Conservation (phyloP, 306 rosid species). For the Fagus sylvatica region DNA sequence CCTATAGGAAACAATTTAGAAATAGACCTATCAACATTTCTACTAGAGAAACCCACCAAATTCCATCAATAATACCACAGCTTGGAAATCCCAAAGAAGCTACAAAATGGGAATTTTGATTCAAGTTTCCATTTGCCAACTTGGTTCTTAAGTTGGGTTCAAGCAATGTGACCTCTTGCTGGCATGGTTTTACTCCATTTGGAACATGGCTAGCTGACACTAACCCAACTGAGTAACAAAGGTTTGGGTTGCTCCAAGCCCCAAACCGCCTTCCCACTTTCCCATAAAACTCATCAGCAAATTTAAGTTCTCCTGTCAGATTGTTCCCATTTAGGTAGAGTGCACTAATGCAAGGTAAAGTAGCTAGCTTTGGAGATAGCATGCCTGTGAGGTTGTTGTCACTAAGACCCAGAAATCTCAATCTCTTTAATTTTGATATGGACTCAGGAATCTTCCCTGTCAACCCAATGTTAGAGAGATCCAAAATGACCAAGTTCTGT, state of each 20-base stretch:
- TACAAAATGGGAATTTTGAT: conserved; percentile 32
- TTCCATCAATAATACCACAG: conserved; percentile 26
- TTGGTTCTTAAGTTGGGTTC: conserved; percentile 33
- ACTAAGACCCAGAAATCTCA: conserved; percentile 78
- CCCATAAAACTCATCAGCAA: conserved; percentile 55
- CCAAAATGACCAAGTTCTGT: conserved; percentile 60
- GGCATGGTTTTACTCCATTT: conserved; percentile 80
- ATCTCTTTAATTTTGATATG: conserved; percentile 52
- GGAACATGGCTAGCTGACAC: conserved; percentile 49
- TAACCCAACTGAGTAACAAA: conserved; percentile 57
- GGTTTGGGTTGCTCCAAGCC: conserved; percentile 78
- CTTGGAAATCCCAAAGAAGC: conserved; percentile 51
- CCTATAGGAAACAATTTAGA: conserved; percentile 22
- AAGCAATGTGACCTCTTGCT: conserved; percentile 40
- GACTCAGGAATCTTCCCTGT: conserved; percentile 82
- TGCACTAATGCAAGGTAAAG: conserved; percentile 65
- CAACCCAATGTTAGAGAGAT: conserved; percentile 66
- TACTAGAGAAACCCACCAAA: conserved; percentile 44
- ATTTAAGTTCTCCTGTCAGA: conserved; percentile 64
- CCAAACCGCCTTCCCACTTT: conserved; percentile 88
- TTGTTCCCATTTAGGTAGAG: conserved; percentile 80
- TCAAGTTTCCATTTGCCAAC: conserved; percentile 23
- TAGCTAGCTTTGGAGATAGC: conserved; percentile 61
- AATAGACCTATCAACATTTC: conserved; percentile 35
- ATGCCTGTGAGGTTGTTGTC: conserved; percentile 76